Base-by-base conservation (phyloP, 2,329 filamentous ascomycete species). In the Fusarium gaditjirri region DNA sequence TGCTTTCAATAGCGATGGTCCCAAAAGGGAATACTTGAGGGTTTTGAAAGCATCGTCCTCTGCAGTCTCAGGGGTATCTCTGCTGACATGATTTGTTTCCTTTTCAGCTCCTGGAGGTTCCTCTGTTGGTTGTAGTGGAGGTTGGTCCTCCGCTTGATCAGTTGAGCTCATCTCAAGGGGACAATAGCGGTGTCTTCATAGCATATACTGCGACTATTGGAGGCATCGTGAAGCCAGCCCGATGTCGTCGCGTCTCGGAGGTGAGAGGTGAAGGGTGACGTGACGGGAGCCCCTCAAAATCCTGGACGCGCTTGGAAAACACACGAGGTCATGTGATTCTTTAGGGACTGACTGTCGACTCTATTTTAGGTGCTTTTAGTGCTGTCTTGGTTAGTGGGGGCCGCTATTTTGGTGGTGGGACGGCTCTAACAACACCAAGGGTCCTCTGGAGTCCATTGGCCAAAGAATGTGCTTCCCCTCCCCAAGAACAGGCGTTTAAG, bases 1-100 rank as follows among this genome's bases (percentile, higher is more conserved):
- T 35, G 95, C 93, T 81, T 99, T 99, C 27, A 94, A 95, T 58
- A 98, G 84, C 10, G 95, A 98, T 0, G 95, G 95, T 0, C 96
- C 96, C 1, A 98, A 86, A 0, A 98, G 88, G 61, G 92, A 92
- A 81, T 98, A 97, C 78, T 97, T 98, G 61, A 98, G 86, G 8
- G 93, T 94, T 49, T 78, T 81, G 23, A 70, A 65, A 39, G 60
- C 42, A 39, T 71, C 65, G 8, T 66, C 65, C 6, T 60, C 55
- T 19, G 33, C 36, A 11, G 62, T 54, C 11, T 69, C 65, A n/a
- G 61, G 19, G 31, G 35, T 42, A 63, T 58, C 61, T 46, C 68
- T 52, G 21, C 33, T 50, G 55, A 52, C 31, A 11, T 53, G 52
- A 41, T 64, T 52, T 33, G 25, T 61, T 55, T 61, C 54, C n/a